Conservation (phyloP, 495 filamentous ascomycete genomes). For the Cercophora sp. region DNA sequence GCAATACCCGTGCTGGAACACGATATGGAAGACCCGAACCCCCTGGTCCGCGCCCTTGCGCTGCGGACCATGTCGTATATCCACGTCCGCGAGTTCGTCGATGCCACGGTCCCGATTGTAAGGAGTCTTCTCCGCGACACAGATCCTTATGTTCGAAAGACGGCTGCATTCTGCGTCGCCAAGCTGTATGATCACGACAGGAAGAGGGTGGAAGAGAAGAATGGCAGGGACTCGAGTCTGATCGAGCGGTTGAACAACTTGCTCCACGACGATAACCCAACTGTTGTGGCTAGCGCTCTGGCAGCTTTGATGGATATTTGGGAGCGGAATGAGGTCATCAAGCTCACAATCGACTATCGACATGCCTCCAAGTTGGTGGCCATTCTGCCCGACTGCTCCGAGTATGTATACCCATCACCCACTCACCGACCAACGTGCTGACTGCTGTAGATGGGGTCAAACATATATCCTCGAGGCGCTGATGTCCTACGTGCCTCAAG, state of each 20-base stretch:
- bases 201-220: constrained; percentile 85
- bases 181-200: constrained; percentile 97
- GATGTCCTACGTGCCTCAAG: constrained; percentile 97
- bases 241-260: constrained; percentile 90
- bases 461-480: constrained; percentile 97
- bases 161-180: constrained; percentile 91
- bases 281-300: constrained; percentile 90
- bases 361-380: constrained; percentile 98
- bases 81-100: constrained; percentile 93
- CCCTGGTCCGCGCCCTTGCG: constrained; percentile 87
- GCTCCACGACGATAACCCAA: constrained; percentile 93
- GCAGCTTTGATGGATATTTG: constrained; percentile 96
- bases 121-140: constrained; percentile 79
- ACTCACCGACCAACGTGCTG: background rate
- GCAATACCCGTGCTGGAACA: constrained; percentile 82
- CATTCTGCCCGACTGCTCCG: constrained; percentile 93
- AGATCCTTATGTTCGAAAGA: constrained; percentile 97
- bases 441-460: constrained; percentile 79
- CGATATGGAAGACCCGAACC: constrained; percentile 92
- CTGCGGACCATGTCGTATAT: constrained; percentile 96
- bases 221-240: constrained; percentile 76
- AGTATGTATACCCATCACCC: constrained; percentile 56
- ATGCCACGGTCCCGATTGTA: constrained; percentile 79
- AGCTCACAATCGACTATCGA: constrained; percentile 93
- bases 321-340: constrained; percentile 96